These are phyloP conservation scores for Aspergillus panamensis DNA, from an alignment of 495 filamentous ascomycete species.

Conservation along the genomic window DNA sequence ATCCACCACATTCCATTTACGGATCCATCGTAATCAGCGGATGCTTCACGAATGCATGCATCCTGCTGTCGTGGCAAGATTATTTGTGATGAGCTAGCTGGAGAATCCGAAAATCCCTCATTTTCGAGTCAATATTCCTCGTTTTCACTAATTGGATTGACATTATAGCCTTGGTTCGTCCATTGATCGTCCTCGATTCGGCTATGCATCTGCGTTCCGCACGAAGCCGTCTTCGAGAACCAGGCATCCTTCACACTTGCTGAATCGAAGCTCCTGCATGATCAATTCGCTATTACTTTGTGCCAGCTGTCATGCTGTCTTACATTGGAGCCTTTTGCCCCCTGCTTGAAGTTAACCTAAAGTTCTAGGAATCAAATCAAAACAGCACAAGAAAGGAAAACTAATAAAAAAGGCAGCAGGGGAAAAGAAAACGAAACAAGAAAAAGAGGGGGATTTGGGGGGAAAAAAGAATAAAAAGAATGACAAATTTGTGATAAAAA, in stretches of 20 bases:
- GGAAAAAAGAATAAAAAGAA: slow-evolving; percentile 8
- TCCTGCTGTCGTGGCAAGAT: slow-evolving; percentile 39
- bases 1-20: slow-evolving; percentile 33
- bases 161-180: slow-evolving; percentile 34
- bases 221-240: slow-evolving; percentile 24
- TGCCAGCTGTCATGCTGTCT: slow-evolving; percentile 44
- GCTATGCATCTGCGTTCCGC: slow-evolving; percentile 21
- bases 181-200: slow-evolving; percentile 36
- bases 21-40: slow-evolving; percentile 34
- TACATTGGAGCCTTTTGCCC: slow-evolving; percentile 30
- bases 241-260: slow-evolving; percentile 15
- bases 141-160: slow-evolving; percentile 30
- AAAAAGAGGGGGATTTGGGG: slow-evolving; percentile 4
- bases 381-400: slow-evolving; percentile 9
- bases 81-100: slow-evolving; percentile 28
- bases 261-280: slow-evolving; percentile 42
- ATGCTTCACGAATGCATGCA: slow-evolving; percentile 45
- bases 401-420: slow-evolving; percentile 1
- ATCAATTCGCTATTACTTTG: slow-evolving; percentile 29
- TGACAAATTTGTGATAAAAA: slow-evolving; percentile 4
- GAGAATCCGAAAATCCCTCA: slow-evolving; percentile 45
- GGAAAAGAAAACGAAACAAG: slow-evolving; percentile 5
- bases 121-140: slow-evolving; percentile 25
- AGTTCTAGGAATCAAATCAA: slow-evolving; percentile 23
- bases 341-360: slow-evolving; percentile 29